Base-by-base conservation (phyloP, 1,139 yeast species). In the Candida tropicalis region DNA sequence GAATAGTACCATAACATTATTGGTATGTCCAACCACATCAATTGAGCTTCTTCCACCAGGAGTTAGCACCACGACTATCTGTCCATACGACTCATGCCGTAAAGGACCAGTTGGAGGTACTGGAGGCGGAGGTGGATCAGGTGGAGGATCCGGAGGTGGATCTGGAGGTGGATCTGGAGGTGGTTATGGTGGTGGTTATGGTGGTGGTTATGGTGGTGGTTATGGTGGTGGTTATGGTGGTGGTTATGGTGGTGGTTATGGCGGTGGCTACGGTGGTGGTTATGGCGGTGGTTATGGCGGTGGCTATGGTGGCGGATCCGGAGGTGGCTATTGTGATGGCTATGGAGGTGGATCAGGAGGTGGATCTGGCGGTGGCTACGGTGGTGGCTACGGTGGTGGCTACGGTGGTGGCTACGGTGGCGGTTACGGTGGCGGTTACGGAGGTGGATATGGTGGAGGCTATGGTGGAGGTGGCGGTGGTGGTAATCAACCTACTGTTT, bases 171-270 rank as follows among this genome's bases (percentile, higher is more conserved):
- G 23, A 4, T 10, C 8, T n/a, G 26, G 27, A 4, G n/a, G 36
- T 12, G 23, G 23, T 3, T 20, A 20, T 4, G 25, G 25, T 18
- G 16, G 25, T 5, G n/a, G 10, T 1, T 13, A 53, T 44, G 38
- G 57, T 6, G 55, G 56, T 27, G 63, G 71, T 1, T 69, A 68
- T 46, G 66, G 63, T 36, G 88, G 82, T 3, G 71, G 83, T 4
- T 79, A 84, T 3, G 90, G 84, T 20, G 23, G 23, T 18, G 35
- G 25, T 1, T 10, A 20, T 4, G 35, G 35, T 3, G 9, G 10
- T 11, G 35, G 35, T 4, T 10, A 7, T 3, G 25, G 25, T 5
- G 15, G 35, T n/a, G 35, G 35, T 2, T 10, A 53, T 16, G 33
- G 33, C 1, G n/a, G 7, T 9, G 33, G 33, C 9, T 8, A 9